Base-by-base conservation (phyloP, 73 alveolate species). In the Paramecium tetraurelia region DNA sequence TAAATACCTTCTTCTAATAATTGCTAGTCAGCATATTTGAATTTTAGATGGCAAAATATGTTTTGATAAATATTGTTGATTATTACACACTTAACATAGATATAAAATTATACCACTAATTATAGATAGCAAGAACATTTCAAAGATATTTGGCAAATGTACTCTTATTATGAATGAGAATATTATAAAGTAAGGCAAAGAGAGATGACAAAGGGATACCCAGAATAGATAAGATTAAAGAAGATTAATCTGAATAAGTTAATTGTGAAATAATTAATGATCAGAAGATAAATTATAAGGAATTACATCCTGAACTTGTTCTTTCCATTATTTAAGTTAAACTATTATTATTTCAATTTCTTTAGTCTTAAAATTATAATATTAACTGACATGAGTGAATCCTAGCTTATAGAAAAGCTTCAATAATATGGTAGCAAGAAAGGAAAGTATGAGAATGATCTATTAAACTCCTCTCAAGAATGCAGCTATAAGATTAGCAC, bases 331-430 rank as follows among this genome's bases (percentile, higher is more conserved):
- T 14, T 16, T 14, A 2, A 4, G 59, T 48, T 48, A 4, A 46
- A 44, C 12, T 48, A n/a, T 48, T 48, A 16, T 48, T 48, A 53
- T 18, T 53, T 53, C 69, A 16, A 53, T 53, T 53, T 53, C 24
- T 2, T 53, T 12, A 53, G 35, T 53, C 21, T 22, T 53, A 53
- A 16, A 53, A 63, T 63, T 63, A 31, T 63, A 63, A 11, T 63
- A 63, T 31, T 63, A 63, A 63, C 84, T 63, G 84, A 12, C 84
- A 63, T 63, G 84, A 33, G 50, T 63, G 84, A 63, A 31, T 63
- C 84, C 4, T 63, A 63, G 48, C 24, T 63, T 3, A 63, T 63
- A 9, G 84, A 63, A 27, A 63, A 63, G 29, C 41, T 63, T 31
- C 84, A 63, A 63, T 12, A 27, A 27, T 63, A 63, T 63, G 84